These are phyloP conservation scores for Plasmodium berghei DNA, from an alignment of 169 alveolate species.

Conservation along the genomic window DNA sequence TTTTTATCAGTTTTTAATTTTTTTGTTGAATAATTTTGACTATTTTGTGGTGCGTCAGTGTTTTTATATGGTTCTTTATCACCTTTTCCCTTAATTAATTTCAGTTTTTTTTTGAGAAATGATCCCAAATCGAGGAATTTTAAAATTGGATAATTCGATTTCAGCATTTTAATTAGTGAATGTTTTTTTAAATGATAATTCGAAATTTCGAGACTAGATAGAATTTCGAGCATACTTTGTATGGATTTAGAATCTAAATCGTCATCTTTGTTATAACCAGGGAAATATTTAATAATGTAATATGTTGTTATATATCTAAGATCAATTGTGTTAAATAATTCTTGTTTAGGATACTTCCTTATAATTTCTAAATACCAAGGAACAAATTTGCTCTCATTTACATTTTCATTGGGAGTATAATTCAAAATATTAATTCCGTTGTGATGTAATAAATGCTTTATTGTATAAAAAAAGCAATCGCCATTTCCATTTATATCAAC, in stretches of 20 bases:
- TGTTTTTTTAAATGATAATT: conserved; percentile 38
- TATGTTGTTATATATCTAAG: conserved; percentile 45
- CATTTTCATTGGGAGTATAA: neutral
- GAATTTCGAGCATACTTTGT: conserved; percentile 12
- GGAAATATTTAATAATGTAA: conserved; percentile 36
- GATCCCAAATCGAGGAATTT: too few species aligned
- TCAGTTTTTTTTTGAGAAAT: too few species aligned
- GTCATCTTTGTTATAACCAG: conserved; percentile 14
- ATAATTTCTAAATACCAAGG: conserved; percentile 41
- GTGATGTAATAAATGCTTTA: conserved; percentile 23
- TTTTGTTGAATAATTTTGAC: too few species aligned
- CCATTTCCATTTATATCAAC: conserved; percentile 40
- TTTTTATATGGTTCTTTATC: too few species aligned
- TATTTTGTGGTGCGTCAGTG: too few species aligned
- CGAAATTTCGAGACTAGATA: conserved; percentile 13
- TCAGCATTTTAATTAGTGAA: neutral
- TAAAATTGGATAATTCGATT: neutral
- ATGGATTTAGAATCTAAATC: conserved; percentile 14
- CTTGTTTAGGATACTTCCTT: neutral
- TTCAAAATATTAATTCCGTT: conserved; percentile 13
- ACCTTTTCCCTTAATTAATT: too few species aligned
- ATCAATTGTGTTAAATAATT: conserved; percentile 12
- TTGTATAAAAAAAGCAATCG: conserved; percentile 35
- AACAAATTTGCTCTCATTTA: conserved; percentile 19
- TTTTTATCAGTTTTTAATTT: neutral